Base-by-base conservation (phyloP, 1,284 basidiomycete species). In the Leccinum solheimii region DNA sequence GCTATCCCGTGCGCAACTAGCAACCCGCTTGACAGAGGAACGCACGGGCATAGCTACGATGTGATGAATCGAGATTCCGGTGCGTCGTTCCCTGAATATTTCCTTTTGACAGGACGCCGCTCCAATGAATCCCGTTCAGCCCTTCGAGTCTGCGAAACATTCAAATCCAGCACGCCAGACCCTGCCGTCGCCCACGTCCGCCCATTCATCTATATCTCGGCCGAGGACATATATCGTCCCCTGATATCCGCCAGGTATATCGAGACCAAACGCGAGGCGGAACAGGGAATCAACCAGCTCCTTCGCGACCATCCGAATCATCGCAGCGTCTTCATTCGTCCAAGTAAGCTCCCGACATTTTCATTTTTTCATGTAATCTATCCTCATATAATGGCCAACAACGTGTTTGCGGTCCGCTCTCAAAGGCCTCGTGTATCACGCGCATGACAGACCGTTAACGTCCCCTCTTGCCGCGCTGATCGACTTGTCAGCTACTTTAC, bases 161-260 rank as follows among this genome's bases (percentile, higher is more conserved):
- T 93, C 73, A 67, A 88, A 34, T 76, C 78, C 26, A 82, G 82
- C 26, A 68, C 70, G 43, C 74, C 76, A 11, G 64, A 72, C 59
- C 66, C 74, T 56, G 73, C 75, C 27, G 70, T 71, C 38, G 64
- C 70, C 26, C 75, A 75, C 49, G 74, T 76, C 58, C 84, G 87
- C 55, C 86, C 94, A 5, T 98, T 99, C 76, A 83, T 98, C 50
- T 98, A 92, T 77, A 83, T 99, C 64, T 99, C 97, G 36, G 96
- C 97, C 5, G 96, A 96, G 68, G 95, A 98, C 71, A 86, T 96
- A 50, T 94, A 90, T 77, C 84, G 93, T 27, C 97, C 97, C 2
- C 72, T 97, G 66, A 86, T 98, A 36, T 88, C 95, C 26, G 80
- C 85, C 0, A 79, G 91, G 48, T 98, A 98, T 78, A 94, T 97